phyloP scores from a whole-genome alignment of 2,329 filamentous ascomycete species.

The Parascedosporium putredinis region DNA sequence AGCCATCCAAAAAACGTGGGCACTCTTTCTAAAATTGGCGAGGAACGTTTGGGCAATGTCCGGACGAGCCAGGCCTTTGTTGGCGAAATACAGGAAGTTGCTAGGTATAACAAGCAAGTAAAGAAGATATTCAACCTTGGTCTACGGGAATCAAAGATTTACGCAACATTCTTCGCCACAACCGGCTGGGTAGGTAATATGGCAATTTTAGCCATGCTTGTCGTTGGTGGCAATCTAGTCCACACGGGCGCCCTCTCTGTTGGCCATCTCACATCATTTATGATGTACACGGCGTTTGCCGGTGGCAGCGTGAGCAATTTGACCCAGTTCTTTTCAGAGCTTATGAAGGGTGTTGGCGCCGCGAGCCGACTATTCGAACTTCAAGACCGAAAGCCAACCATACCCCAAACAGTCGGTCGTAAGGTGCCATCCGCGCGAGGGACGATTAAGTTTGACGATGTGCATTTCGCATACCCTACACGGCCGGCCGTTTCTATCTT shows the following conservation, averaged over 20 bases:
- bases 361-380: slow-evolving; percentile 94
- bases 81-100: slow-evolving; percentile 81
- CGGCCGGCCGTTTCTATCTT: slow-evolving; percentile 88
- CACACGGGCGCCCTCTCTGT: slow-evolving; percentile 76
- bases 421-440: slow-evolving; percentile 78
- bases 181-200: slow-evolving; percentile 93
- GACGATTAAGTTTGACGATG: slow-evolving; percentile 75
- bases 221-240: slow-evolving; percentile 85
- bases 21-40: slow-evolving; percentile 89
- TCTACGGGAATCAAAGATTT: slow-evolving; percentile 75
- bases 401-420: slow-evolving; percentile 73
- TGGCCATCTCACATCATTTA: slow-evolving; percentile 87
- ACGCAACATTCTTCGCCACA: slow-evolving; percentile 77
- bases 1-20: slow-evolving; percentile 91
- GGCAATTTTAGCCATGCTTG: slow-evolving; percentile 83
- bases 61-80: slow-evolving; percentile 94
- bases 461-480: slow-evolving; percentile 87
- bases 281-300: slow-evolving; percentile 93
- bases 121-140: slow-evolving; percentile 86
- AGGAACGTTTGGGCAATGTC: slow-evolving; percentile 94
- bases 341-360: slow-evolving; percentile 98
- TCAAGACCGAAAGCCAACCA: slow-evolving; percentile 78
- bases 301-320: slow-evolving; percentile 85
- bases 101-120: slow-evolving; percentile 85
- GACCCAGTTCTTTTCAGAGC: slow-evolving; percentile 91